Evolutionary conservation across 257 asterid genomes (phyloP).

Genomic region (Paulownia fortunei): DNA sequence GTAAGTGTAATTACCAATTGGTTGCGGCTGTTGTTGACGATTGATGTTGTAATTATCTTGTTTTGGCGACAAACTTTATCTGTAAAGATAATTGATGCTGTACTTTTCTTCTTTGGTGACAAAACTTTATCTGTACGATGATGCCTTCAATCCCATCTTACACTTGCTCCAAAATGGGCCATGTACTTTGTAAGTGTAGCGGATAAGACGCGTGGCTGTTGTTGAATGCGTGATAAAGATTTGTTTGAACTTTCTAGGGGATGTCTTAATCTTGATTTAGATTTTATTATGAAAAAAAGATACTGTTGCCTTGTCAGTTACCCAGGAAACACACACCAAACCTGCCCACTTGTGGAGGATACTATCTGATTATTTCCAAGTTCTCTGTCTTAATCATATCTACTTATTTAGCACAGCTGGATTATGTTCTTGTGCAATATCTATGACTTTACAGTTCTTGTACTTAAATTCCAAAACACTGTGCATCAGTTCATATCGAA

Average conservation of each 20-base stretch:
- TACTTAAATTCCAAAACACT: no score
- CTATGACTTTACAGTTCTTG: no score
- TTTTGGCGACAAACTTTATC: not conserved
- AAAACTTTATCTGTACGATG: no score
- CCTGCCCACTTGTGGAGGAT: not conserved
- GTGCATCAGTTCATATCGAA: no score
- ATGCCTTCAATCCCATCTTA: not conserved
- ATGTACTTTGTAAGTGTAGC: not conserved
- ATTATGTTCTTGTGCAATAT: no score
- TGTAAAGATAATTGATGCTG: no score
- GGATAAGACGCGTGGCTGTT: not conserved
- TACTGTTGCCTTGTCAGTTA: not conserved
- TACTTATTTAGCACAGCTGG: no score
- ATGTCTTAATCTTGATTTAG: not conserved
- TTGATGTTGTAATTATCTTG: not conserved
- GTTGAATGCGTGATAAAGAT: not conserved
- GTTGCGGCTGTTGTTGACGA: not conserved
- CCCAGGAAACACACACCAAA: not conserved
- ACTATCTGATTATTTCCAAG: not conserved
- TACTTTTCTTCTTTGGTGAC: no score
- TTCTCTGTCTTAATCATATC: no score
- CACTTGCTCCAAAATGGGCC: not conserved
- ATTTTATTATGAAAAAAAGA: no score
- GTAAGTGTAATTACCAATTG: not conserved
- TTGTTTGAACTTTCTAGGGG: not conserved